Evolutionary conservation across 2,329 filamentous ascomycete species (phyloP).

Genomic region (Dothiorella sarmentorum): DNA sequence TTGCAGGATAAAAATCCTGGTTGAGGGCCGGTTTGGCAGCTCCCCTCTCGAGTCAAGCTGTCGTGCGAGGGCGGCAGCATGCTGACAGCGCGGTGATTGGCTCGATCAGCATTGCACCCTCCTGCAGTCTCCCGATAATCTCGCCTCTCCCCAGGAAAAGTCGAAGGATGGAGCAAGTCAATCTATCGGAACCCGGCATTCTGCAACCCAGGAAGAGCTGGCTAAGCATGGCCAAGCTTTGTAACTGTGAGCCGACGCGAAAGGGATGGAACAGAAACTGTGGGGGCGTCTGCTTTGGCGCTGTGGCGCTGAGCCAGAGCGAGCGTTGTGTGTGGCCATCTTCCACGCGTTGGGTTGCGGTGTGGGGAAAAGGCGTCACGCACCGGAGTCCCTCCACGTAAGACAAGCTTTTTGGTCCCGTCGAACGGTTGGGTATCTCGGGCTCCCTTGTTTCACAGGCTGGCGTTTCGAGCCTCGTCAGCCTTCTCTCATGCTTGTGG

Average conservation of each 20-base stretch:
- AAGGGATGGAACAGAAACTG: background rate
- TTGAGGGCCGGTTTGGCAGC: background rate
- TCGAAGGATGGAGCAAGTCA: too few species aligned
- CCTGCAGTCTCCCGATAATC: background rate
- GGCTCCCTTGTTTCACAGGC: background rate
- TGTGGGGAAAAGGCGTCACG: background rate
- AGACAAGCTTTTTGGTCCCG: background rate
- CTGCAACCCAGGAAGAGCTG: background rate
- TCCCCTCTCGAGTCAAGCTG: background rate
- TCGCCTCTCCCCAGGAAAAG: too few species aligned
- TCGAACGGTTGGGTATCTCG: too few species aligned
- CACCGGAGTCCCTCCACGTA: background rate
- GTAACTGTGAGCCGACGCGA: background rate
- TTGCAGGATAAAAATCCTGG: background rate
- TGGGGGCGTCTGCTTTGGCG: background rate
- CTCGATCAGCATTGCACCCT: background rate
- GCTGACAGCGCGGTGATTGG: background rate
- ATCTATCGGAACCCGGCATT: background rate
- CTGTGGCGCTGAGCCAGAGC: background rate
- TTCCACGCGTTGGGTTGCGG: background rate
- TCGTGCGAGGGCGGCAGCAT: too few species aligned
- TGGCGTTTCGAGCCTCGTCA: background rate
- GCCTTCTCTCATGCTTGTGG: background rate
- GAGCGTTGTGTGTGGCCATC: background rate
- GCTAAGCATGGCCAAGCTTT: constrained; percentile 8